Percentiles rank a stretch among this genome's conserved stretches.
Conservation (phyloP, 345 rosid genomes). For the Kandelia obovata region DNA sequence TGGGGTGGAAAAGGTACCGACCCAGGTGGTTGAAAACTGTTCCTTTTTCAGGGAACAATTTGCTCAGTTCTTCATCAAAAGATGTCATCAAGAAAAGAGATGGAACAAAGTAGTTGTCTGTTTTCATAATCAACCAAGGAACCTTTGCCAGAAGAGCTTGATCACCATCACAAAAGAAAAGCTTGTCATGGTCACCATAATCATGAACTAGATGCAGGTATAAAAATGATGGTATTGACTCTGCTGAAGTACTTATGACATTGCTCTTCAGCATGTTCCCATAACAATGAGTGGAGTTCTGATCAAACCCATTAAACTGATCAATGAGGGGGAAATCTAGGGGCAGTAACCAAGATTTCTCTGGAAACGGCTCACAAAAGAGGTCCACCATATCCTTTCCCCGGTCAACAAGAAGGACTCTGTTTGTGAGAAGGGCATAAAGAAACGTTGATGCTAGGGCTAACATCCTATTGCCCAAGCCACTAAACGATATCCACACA, state of each 20-base stretch:
- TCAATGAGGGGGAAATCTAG: constrained; percentile 17
- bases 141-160: constrained; percentile 22
- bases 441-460: constrained; percentile 26
- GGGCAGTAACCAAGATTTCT: constrained; percentile 27
- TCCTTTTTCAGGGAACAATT: constrained; percentile 23
- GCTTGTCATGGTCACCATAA: constrained; percentile 26
- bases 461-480: constrained; percentile 31
- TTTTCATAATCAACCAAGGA: constrained; percentile 25
- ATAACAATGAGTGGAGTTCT: constrained; percentile 13
- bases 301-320: constrained; percentile 14
- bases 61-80: constrained; percentile 23
- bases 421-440: constrained; percentile 28
- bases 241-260: constrained; percentile 6
- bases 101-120: constrained; percentile 27
- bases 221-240: constrained; percentile 2
- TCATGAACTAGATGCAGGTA: constrained; percentile 29
- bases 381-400: constrained; percentile 28
- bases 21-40: constrained; percentile 27
- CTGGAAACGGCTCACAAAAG: constrained; percentile 32
- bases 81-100: constrained; percentile 24
- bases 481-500: constrained; percentile 29
- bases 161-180: constrained; percentile 26
- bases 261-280: constrained; percentile 26
- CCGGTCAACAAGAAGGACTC: constrained; percentile 27
- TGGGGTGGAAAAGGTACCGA: constrained; percentile 26